Evolutionary conservation across 2,329 filamentous ascomycete genomes (phyloP), one percentile per base, ranked within the genome.

Genomic region (Aaosphaeria pasadenensis): DNA sequence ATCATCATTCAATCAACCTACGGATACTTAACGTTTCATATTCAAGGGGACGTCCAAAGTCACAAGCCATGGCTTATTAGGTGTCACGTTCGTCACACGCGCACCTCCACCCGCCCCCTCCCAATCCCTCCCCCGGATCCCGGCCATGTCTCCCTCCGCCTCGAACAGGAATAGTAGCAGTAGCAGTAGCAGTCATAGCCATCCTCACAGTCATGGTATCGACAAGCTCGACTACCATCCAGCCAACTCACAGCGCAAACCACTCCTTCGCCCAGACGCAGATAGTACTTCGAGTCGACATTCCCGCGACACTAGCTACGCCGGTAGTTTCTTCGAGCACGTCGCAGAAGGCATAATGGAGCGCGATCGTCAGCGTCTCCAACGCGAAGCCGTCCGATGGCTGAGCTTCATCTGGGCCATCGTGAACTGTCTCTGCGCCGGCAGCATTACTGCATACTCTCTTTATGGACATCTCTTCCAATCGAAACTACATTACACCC

Each of bases 381-480:
- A 76, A 52, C 76, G 72, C 55, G 73, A 82, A 55, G 66, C 78
- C 6, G 60, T 77, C 4, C 74, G 82, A 46, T 78, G 81, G 53
- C 60, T 76, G 49, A 81, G 79, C 64, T 86, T 86, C 64, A 70
- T 69, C 30, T 84, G 79, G 78, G 82, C 81, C 33, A 74, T 85
- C 46, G 65, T 85, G 50, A 82, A 76, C 62, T 84, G 81, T 58
- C 80, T 96, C 31, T 94, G 89, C 67, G 92, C 91, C 30, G 94
- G 92, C 52, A 95, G 89, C 62, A 89, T 97, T 63, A 91, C 90
- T 43, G 88, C 91, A 43, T 99, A 94, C 75, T 96, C 91, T 33
- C 83, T 99, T 31, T 99, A 97, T 69, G 94, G 88, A 6, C 91
- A 89, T 57, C 79, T 95, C 42, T 90, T 99, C 74, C 89, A 96